Conservation (phyloP, 1,139 yeast genomes). For the Debaryomyces sp. region DNA sequence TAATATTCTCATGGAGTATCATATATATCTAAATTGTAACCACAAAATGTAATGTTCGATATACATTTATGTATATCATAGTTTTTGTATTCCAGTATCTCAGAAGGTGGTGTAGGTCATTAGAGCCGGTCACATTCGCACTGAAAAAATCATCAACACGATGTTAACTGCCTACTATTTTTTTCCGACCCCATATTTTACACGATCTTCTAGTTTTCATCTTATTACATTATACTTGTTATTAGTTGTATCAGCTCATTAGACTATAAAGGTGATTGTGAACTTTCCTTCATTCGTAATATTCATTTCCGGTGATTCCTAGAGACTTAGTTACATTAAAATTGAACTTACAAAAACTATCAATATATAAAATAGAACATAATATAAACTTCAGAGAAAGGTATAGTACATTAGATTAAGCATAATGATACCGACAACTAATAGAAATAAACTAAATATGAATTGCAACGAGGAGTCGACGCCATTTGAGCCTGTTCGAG, state of each 20-base stretch:
- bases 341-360: background rate
- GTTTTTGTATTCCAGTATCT: background rate
- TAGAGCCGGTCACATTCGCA: slow-evolving; percentile 3
- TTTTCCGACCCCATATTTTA: slow-evolving; percentile 11
- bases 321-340: background rate
- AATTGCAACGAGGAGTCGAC: slow-evolving; percentile 33
- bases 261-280: background rate
- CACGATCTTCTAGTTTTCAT: background rate
- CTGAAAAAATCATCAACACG: slow-evolving; percentile 7
- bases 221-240: background rate
- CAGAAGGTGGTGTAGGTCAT: slow-evolving; percentile 6
- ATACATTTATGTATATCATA: background rate
- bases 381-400: background rate
- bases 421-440: slow-evolving; percentile 7
- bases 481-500: slow-evolving; percentile 17
- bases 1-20: background rate
- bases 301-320: background rate
- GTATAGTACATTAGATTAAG: background rate
- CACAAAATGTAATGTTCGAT: background rate
- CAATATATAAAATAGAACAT: background rate
- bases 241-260: background rate
- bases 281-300: background rate
- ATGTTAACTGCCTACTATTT: slow-evolving; percentile 1
- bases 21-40: background rate
- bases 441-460: slow-evolving; percentile 4